Percentiles rank a stretch among this genome's conserved stretches.
phyloP scores from a whole-genome alignment of 2,329 filamentous ascomycete species.

The Phaeosphaeria sp. region DNA sequence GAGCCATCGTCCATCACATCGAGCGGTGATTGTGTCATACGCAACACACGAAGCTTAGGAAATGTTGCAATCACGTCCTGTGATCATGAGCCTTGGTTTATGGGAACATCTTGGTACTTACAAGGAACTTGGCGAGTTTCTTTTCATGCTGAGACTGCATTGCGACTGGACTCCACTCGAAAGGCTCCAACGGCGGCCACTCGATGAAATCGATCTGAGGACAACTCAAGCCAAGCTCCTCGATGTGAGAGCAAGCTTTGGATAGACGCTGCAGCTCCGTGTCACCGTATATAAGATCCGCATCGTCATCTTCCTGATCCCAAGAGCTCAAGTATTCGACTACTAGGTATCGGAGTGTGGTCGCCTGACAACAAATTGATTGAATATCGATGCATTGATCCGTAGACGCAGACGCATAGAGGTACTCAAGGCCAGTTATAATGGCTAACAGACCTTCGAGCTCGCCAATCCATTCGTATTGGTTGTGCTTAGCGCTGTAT shows the following conservation, averaged over 20 bases:
- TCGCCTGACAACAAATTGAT: not conserved
- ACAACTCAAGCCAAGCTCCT: not conserved
- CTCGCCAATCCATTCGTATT: not conserved
- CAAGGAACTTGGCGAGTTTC: not conserved
- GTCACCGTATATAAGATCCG: not conserved
- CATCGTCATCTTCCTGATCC: not conserved
- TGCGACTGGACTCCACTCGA: not conserved
- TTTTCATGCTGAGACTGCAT: not conserved
- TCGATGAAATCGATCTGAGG: not conserved
- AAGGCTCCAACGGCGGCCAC: not conserved
- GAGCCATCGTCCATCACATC: not conserved
- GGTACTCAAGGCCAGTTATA: not conserved
- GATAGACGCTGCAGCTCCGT: not conserved
- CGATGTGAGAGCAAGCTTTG: not conserved
- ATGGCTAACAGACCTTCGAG: not conserved
- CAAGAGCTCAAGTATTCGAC: not conserved
- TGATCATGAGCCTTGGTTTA: not conserved
- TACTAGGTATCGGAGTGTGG: not conserved
- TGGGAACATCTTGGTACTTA: not conserved
- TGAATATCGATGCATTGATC: not conserved
- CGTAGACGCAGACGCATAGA: not conserved
- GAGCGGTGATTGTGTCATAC: not conserved
- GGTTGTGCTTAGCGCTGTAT: no score
- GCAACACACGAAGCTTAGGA: conserved; percentile 1
- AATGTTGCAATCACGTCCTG: not conserved